phyloP scores from a whole-genome alignment of 257 asterid species.

The Capsicum chinense region DNA sequence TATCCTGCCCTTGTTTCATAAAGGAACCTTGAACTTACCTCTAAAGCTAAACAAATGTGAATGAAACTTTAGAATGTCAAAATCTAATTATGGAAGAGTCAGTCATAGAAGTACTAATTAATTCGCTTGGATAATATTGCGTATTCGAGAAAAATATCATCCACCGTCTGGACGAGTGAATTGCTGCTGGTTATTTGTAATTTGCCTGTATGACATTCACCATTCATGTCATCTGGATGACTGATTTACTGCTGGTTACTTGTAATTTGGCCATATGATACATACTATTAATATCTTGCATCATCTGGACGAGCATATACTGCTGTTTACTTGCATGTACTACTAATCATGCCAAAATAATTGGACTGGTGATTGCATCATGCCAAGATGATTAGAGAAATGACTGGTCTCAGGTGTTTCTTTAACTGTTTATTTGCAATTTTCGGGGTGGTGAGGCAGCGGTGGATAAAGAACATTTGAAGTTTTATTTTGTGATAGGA shows the following conservation, averaged over 20 bases:
- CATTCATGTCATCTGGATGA: conserved; percentile 16
- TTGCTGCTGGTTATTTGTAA: conserved; percentile 16
- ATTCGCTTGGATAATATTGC: not conserved
- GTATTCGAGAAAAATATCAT: conserved; percentile 3
- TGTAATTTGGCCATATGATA: not conserved
- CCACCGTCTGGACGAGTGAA: not conserved
- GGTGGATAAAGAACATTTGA: not conserved
- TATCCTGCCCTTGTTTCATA: not conserved
- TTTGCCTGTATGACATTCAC: not conserved
- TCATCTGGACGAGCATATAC: not conserved
- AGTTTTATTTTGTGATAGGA: conserved; percentile 1
- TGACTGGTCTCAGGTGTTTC: not conserved
- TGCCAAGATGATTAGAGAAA: not conserved
- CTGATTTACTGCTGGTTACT: not conserved
- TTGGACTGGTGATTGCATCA: conserved; percentile 13
- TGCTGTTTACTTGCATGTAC: conserved; percentile 20
- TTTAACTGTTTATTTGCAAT: not conserved
- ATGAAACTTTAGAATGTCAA: not conserved
- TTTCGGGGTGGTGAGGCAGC: not conserved
- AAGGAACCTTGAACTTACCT: not conserved
- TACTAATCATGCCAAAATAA: not conserved
- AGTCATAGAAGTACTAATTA: not conserved
- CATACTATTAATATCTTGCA: not conserved
- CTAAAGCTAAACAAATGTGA: not conserved
- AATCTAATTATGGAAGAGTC: conserved; percentile 2